Evolutionary conservation across 306 rosid genomes (phyloP), one percentile per base, ranked within the genome.

Genomic region (Sicyos baderoa): DNA sequence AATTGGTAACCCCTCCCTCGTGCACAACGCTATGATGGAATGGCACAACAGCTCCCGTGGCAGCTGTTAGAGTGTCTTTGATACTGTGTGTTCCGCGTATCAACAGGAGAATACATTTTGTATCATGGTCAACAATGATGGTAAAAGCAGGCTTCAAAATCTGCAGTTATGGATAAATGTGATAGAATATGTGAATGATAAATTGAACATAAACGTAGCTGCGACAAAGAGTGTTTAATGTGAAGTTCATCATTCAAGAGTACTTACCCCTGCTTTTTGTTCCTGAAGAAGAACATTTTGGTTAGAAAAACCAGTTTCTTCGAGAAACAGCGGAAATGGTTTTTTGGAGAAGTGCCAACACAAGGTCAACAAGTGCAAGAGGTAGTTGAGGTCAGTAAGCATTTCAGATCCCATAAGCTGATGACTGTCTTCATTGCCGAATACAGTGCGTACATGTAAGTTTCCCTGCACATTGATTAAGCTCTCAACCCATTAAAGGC

Each of bases 141-240:
- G 99, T 93, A 81, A 93, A 93, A 58, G 99, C 96, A 40, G 97
- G 99, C 86, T 90, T 93, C 86, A 93, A 82, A 68, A 93, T 93
- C 98, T 93, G 88, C 85, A 84, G 13, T 42, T 25, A 40, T 63
- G 23, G 35, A 29, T 29, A 29, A 29, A 29, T 29, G 4, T 3
- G 35, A 29, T 29, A n/a, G n/a, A n/a, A 29, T 29, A 29, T 2
- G 35, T 29, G 5, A 29, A 29, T 29, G 35, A 29, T 29, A 29
- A 25, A 25, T 29, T 29, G 35, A 29, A 29, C 35, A 29, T 29
- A 29, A 29, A 29, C 35, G 35, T 29, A 29, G 4, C 35, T 2
- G 2, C 35, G 4, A 25, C 42, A 27, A 18, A 55, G 63, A 17
- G 56, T 51, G 55, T 5, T 57, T 59, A 16, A 32, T 32, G 14